Conservation (phyloP, 2,329 filamentous ascomycete genomes). For the Arthrobotrys sinensis region DNA sequence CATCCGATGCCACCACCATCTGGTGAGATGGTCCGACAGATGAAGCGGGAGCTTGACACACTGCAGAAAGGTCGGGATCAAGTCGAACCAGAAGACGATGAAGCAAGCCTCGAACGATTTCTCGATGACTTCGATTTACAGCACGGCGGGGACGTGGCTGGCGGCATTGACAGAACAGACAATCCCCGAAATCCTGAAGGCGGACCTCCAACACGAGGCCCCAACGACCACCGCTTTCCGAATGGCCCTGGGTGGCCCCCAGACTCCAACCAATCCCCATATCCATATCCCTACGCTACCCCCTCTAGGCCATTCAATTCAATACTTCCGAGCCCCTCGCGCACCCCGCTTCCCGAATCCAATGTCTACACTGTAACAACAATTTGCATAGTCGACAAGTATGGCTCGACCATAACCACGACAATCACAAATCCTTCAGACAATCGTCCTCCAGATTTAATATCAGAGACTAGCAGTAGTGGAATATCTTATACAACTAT, state of each 20-base stretch:
- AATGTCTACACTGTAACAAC: conserved; percentile 37
- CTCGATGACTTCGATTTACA: conserved; percentile 45
- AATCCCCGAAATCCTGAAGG: conserved; percentile 29
- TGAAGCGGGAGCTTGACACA: conserved; percentile 15
- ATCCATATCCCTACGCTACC: conserved; percentile 5
- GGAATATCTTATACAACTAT: conserved; percentile 49
- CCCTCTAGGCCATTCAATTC: conserved; percentile 21
- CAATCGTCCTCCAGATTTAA: conserved; percentile 7
- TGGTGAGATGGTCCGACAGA: conserved; percentile 35
- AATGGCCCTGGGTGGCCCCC: conserved; percentile 43
- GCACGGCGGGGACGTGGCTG: conserved; percentile 39
- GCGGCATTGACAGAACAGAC: conserved; percentile 41
- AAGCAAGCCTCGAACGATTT: conserved; percentile 49
- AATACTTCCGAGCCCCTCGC: conserved; percentile 2
- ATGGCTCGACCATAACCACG: conserved; percentile 45
- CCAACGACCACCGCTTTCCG: conserved; percentile 20
- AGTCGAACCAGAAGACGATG: conserved; percentile 33
- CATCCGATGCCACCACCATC: conserved; percentile 51
- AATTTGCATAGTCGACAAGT: conserved; percentile 43
- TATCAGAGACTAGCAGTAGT: conserved; percentile 20
- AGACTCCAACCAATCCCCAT: not conserved
- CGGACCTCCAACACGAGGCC: conserved; percentile 18
- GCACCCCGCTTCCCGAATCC: not conserved
- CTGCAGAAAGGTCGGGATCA: conserved; percentile 50
- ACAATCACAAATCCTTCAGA: conserved; percentile 25